These are phyloP conservation scores for Eucalyptus brandiana DNA, from an alignment of 345 rosid species.

Conservation along the genomic window DNA sequence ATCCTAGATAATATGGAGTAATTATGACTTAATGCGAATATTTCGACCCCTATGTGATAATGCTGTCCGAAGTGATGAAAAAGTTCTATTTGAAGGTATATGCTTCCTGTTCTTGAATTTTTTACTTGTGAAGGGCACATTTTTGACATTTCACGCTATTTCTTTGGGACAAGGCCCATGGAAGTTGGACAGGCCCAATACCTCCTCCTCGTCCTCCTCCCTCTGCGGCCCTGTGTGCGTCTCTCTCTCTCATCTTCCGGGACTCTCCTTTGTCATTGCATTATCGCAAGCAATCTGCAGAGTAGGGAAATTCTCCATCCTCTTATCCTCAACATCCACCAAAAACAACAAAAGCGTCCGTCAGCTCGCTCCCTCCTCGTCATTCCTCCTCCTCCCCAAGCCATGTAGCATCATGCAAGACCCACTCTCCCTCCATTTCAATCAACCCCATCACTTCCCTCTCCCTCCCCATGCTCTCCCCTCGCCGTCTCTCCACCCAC, in stretches of 20 bases:
- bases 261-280: neutral
- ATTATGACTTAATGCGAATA: neutral
- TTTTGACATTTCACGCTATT: neutral
- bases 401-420: neutral
- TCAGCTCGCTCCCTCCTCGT: neutral
- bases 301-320: neutral
- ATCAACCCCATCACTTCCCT: conserved; percentile 5
- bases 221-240: too few relatives aligned
- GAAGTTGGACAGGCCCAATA: neutral
- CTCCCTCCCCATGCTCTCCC: neutral
- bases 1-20: neutral
- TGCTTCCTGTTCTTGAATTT: neutral
- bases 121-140: neutral
- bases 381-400: neutral
- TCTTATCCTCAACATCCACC: neutral
- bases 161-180: neutral
- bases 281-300: neutral
- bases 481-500: conserved; percentile 6
- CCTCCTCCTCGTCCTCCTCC: neutral
- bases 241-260: neutral
- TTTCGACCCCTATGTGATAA: neutral
- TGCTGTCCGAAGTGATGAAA: neutral
- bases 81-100: fast-evolving
- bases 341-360: fast-evolving
- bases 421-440: neutral